Evolutionary conservation across 345 rosid species (phyloP), one percentile per base, ranked within the genome.

Genomic region (Populus euphratica): DNA sequence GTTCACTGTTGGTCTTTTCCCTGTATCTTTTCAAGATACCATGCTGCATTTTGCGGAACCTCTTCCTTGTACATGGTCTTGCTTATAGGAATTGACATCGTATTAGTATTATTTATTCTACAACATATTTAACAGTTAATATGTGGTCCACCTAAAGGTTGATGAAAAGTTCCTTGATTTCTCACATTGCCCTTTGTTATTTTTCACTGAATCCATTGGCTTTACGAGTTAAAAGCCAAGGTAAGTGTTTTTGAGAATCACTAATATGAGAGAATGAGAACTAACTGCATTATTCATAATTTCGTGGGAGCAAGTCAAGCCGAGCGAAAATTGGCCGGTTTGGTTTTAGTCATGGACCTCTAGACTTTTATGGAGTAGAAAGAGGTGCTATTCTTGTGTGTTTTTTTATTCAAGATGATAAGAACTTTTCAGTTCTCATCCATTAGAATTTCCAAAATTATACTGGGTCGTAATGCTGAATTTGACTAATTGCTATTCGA

Each of bases 401-500:
- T 59, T 21, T 18, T 11, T 59, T 59, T 13, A 17, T 52, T 59
- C 20, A 59, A 25, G 23, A n/a, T 20, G 65, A 18, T 17, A 20
- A 61, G 50, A 31, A 33, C 21, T 35, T 21, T 38, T 23, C 44
- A 33, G 5, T 72, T 54, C 20, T 54, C 43, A 17, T 8, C 65
- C 6, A 20, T 61, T 54, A 20, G 43, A 54, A 21, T 52, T 72
- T 72, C 35, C 2, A 35, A 33, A 49, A 17, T 72, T 2, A 17
- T 5, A 1, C 54, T n/a, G 21, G 18, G 66, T 41, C 18, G 25
- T 16, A 59, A 23, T 73, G 41, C 21, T 23, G 31, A 65, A 39
- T 73, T 69, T 79, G 66, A 68, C 5, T 68, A 39, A 62, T 54
- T 80, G 50, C 56, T 81, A 72, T 50, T 27, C 23, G 71, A 75